Conservation (phyloP, 129 eudicot species). For the Flaveria sonorensis region DNA sequence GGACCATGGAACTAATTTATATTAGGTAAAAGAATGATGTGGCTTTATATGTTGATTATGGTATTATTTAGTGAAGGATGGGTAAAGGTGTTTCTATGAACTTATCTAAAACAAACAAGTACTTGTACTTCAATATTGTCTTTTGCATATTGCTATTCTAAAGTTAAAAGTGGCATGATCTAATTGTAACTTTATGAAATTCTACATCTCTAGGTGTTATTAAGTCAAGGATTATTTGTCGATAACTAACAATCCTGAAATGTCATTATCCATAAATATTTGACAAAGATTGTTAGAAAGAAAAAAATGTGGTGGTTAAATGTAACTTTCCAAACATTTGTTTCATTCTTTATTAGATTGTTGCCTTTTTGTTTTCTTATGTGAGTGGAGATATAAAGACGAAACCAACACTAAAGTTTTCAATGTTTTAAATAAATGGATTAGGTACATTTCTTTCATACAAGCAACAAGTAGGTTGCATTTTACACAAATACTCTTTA, state of each 20-base stretch:
- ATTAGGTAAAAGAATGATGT: background rate
- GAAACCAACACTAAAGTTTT: slow-evolving; percentile 24
- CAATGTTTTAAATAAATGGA: slow-evolving; percentile 20
- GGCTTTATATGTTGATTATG: background rate
- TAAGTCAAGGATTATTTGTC: slow-evolving; percentile 27
- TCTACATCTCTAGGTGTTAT: slow-evolving; percentile 16
- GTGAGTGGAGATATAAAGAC: slow-evolving; percentile 23
- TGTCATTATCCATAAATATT: slow-evolving; percentile 37
- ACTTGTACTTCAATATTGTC: background rate
- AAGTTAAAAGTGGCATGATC: slow-evolving; percentile 3
- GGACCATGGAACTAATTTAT: background rate
- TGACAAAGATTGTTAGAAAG: slow-evolving; percentile 43
- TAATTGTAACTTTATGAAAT: slow-evolving; percentile 25
- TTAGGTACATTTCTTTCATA: background rate
- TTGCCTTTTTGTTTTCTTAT: slow-evolving; percentile 28
- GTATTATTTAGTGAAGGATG: background rate
- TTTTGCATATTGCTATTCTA: slow-evolving; percentile 4
- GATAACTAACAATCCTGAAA: slow-evolving; percentile 36
- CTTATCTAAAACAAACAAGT: background rate
- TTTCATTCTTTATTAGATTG: slow-evolving; percentile 31
- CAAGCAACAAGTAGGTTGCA: background rate
- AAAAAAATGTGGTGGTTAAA: slow-evolving; percentile 38
- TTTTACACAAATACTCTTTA: slow-evolving; percentile 19
- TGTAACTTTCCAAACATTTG: slow-evolving; percentile 38
- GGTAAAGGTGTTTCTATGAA: background rate